Evolutionary conservation across 2,329 filamentous ascomycete genomes (phyloP).

Genomic region (Aspergillus fischeri): DNA sequence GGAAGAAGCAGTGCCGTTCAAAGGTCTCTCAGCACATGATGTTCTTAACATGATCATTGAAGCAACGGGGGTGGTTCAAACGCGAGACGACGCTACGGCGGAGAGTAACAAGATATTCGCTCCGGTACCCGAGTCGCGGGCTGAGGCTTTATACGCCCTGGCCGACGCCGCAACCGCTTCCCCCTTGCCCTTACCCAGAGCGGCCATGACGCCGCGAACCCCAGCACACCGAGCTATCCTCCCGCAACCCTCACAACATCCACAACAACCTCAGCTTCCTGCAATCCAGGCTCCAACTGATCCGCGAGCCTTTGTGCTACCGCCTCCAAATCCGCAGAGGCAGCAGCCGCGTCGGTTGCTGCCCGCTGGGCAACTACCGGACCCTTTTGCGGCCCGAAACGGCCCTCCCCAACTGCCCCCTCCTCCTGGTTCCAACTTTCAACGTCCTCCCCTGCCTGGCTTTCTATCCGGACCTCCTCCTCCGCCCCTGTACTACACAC

Average conservation of each 20-base stretch:
- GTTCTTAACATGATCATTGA: slow-evolving; percentile 25
- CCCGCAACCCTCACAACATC: slow-evolving; percentile 18
- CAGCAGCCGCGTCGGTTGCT: slow-evolving; percentile 36
- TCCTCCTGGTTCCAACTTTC: slow-evolving; percentile 37
- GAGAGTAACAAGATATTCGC: slow-evolving; percentile 7
- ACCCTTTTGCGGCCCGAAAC: slow-evolving; percentile 33
- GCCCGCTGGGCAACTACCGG: slow-evolving; percentile 34
- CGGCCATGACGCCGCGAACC: slow-evolving; percentile 46
- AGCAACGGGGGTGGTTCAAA: slow-evolving; percentile 24
- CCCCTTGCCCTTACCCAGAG: slow-evolving; percentile 17
- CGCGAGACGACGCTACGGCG: slow-evolving; percentile 4
- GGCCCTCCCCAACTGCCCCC: slow-evolving; percentile 38
- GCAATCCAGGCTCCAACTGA: slow-evolving; percentile 27
- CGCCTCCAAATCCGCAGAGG: slow-evolving; percentile 22
- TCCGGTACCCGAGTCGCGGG: slow-evolving; percentile 11
- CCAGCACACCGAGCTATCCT: slow-evolving; percentile 29
- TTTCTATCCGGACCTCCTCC: slow-evolving; percentile 22
- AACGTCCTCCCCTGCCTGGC: slow-evolving; percentile 27
- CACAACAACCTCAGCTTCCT: slow-evolving; percentile 12
- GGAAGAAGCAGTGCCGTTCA: slow-evolving; percentile 21
- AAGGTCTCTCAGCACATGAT: slow-evolving; percentile 22
- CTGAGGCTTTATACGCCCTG: slow-evolving; percentile 31
- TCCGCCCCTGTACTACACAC: slow-evolving; percentile 21
- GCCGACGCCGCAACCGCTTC: slow-evolving; percentile 35
- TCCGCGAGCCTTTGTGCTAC: slow-evolving; percentile 27